Evolutionary conservation across 352 stramenopile genomes (phyloP).

Genomic region (Pythium phragmiticola): DNA sequence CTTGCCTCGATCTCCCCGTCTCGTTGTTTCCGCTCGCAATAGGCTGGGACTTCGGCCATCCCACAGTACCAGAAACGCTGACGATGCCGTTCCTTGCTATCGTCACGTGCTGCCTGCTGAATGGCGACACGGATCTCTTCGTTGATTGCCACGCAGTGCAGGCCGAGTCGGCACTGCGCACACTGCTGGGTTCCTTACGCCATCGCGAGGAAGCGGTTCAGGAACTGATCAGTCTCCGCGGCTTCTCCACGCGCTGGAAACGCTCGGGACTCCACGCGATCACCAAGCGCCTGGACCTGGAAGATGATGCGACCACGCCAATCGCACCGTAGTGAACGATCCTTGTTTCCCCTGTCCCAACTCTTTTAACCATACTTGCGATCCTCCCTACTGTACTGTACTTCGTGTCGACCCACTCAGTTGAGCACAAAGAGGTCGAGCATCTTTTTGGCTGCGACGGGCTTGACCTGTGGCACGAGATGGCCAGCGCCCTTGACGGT

Average conservation of each 20-base stretch:
- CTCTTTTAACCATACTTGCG: background rate
- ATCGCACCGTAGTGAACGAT: background rate
- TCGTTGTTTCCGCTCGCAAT: constrained; percentile 6
- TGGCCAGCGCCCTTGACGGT: constrained; percentile 91
- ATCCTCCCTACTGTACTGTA: too few relatives aligned
- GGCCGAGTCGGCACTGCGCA: background rate
- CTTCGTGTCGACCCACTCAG: constrained; percentile 2
- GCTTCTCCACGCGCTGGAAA: constrained; percentile 8
- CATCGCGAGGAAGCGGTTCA: constrained; percentile 9
- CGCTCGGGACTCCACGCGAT: constrained; percentile 14
- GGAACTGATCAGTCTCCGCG: background rate
- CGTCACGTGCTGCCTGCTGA: constrained; percentile 7
- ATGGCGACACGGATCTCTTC: constrained; percentile 19
- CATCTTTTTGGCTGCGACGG: constrained; percentile 64
- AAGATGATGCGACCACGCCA: background rate
- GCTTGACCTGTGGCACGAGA: constrained; percentile 86
- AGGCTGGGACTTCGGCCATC: background rate
- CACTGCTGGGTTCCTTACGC: background rate
- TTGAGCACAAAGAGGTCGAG: constrained; percentile 70
- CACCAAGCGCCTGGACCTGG: constrained; percentile 7
- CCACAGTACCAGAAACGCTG: background rate
- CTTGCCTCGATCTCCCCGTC: background rate
- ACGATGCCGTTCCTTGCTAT: constrained; percentile 5
- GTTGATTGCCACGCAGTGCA: background rate
- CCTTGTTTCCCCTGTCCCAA: background rate